Conservation (phyloP, 139 green algal species). For the Coccomyxa sp. region DNA sequence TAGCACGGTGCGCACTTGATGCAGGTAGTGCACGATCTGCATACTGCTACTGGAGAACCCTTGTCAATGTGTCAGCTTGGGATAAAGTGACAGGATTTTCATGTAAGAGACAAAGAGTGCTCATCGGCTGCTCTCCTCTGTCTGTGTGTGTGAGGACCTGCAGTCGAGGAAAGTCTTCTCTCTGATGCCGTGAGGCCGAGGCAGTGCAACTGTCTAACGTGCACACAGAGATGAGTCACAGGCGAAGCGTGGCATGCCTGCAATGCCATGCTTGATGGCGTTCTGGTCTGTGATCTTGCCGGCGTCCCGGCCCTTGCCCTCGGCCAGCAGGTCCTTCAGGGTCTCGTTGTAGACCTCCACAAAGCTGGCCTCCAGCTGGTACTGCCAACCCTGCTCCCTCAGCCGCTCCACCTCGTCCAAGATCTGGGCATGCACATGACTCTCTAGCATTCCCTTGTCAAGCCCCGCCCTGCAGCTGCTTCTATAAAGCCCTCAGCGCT, state of each 20-base stretch:
- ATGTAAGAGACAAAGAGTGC: no score
- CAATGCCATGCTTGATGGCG: constrained; percentile 74
- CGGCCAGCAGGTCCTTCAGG: constrained; percentile 81
- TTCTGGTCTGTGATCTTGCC: constrained; percentile 54
- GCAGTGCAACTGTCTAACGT: no score
- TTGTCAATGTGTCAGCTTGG: no score
- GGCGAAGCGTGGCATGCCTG: not conserved
- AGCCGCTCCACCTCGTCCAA: constrained; percentile 51
- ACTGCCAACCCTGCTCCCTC: constrained; percentile 74
- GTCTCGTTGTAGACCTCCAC: constrained; percentile 94
- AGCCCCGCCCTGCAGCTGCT: not conserved
- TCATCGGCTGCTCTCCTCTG: no score
- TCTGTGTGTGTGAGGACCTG: no score
- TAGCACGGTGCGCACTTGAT: no score
- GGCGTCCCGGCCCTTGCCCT: constrained; percentile 24
- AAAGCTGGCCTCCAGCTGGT: constrained; percentile 81
- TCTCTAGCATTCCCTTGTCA: not conserved
- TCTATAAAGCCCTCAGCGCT: not conserved
- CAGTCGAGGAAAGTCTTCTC: no score
- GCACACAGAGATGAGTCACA: no score
- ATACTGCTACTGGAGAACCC: no score
- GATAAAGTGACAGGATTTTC: no score
- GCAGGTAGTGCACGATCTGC: no score
- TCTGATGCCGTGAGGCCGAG: no score
- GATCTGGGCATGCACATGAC: constrained; percentile 44